Evolutionary conservation across 331 rosid genomes (phyloP).

Genomic region (Malus hybrid): DNA sequence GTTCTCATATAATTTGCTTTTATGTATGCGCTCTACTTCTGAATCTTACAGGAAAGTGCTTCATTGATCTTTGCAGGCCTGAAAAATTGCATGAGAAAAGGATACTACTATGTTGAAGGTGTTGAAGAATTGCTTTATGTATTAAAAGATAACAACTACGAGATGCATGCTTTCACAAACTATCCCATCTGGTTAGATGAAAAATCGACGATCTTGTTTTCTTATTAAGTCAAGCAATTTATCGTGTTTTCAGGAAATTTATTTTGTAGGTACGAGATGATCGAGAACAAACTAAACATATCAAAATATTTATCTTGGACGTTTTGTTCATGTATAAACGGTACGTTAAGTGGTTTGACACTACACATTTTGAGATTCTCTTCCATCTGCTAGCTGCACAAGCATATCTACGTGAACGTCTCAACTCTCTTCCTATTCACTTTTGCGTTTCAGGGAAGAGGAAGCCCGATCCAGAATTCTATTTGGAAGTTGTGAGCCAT

Average conservation of each 20-base stretch:
- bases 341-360: conserved; percentile 28
- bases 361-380: neutral
- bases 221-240: conserved; percentile 2
- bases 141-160: conserved; percentile 59
- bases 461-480: conserved; percentile 82
- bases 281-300: conserved; percentile 65
- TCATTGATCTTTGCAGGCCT: conserved; percentile 43
- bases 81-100: conserved; percentile 62
- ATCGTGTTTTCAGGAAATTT: conserved; percentile 4
- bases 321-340: conserved; percentile 67
- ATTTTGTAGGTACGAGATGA: conserved; percentile 66
- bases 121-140: conserved; percentile 64
- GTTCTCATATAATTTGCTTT: neutral
- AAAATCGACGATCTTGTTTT: conserved; percentile 12
- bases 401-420: neutral
- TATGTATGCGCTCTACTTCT: neutral
- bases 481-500: conserved; percentile 51
- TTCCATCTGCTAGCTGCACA: neutral
- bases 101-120: conserved; percentile 71
- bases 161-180: conserved; percentile 96
- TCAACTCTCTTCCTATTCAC: neutral
- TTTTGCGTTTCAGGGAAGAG: conserved; percentile 62
- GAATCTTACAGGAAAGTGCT: neutral
- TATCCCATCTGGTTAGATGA: conserved; percentile 73
- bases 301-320: conserved; percentile 90